phyloP scores from a whole-genome alignment of 78 protist genomes.

The Protostelium mycophagum region DNA sequence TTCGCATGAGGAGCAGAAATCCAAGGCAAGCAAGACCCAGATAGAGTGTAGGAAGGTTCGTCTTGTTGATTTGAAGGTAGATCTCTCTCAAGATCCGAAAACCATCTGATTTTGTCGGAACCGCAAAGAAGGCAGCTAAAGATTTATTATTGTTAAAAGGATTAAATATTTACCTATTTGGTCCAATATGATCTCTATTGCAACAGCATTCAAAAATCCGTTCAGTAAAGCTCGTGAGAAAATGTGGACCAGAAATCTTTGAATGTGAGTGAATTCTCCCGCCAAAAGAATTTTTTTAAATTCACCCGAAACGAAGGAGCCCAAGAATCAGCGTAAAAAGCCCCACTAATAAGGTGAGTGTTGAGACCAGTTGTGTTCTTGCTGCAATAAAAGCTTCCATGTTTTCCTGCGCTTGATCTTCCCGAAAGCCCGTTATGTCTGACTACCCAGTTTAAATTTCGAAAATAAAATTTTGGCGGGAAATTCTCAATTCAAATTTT shows the following conservation, averaged over 20 bases:
- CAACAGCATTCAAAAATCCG: slow-evolving; percentile 61
- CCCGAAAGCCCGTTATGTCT: neutral
- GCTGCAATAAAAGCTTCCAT: neutral
- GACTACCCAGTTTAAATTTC: neutral
- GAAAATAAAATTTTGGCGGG: neutral
- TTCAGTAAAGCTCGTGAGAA: slow-evolving; percentile 44
- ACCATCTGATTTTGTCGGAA: neutral
- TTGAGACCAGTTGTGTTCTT: neutral
- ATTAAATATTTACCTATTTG: slow-evolving; percentile 37
- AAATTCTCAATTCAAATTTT: no score
- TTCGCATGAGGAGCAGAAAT: slow-evolving; percentile 41
- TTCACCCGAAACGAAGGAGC: slow-evolving; percentile 40
- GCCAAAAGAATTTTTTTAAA: no score
- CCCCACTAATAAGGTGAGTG: slow-evolving; percentile 19
- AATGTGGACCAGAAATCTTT: slow-evolving; percentile 28
- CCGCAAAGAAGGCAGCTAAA: neutral
- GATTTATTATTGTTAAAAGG: neutral
- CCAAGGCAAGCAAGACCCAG: slow-evolving; percentile 28
- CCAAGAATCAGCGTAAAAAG: slow-evolving; percentile 43
- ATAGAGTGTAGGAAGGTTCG: slow-evolving; percentile 19
- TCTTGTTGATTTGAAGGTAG: slow-evolving; percentile 11
- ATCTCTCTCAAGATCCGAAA: neutral
- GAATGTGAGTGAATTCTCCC: neutral
- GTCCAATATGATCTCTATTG: slow-evolving; percentile 41
- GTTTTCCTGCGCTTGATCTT: no score